phyloP scores from a whole-genome alignment of 371 early-diverging fungal genomes.

The Capniomyces stellatus region DNA sequence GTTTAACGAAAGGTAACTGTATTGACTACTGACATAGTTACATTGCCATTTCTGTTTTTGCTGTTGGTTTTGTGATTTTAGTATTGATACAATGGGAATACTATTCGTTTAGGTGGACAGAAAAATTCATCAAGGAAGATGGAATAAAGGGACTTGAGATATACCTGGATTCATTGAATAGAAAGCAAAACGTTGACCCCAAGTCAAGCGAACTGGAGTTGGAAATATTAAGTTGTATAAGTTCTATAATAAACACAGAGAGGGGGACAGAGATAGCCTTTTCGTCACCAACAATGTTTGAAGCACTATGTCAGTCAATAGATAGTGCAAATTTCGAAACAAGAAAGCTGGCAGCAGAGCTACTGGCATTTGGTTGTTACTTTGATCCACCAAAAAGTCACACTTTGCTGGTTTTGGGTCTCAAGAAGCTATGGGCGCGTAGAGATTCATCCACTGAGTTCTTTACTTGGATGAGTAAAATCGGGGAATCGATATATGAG shows the following conservation, averaged over 20 bases:
- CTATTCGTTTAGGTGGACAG: conserved; percentile 1
- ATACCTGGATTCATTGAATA: background rate
- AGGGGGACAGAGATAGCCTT: background rate
- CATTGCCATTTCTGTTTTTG: no score
- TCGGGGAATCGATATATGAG: background rate
- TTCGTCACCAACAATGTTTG: background rate
- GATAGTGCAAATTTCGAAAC: background rate
- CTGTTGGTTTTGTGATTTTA: no score
- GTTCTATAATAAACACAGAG: background rate
- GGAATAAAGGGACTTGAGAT: background rate
- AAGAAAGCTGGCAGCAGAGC: background rate
- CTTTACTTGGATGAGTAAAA: background rate
- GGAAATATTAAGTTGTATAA: background rate
- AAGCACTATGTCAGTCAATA: background rate
- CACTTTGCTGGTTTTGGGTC: background rate
- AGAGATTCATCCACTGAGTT: background rate
- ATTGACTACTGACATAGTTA: no score
- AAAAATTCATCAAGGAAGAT: background rate
- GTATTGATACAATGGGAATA: no score
- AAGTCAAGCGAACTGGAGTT: background rate
- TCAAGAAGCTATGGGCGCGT: background rate
- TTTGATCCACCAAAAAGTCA: background rate
- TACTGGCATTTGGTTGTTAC: conserved; percentile 2
- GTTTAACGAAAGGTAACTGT: no score
- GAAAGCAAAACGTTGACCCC: background rate